Evolutionary conservation across 2,329 filamentous ascomycete genomes (phyloP).

Genomic region (Aspergillus nomiae): DNA sequence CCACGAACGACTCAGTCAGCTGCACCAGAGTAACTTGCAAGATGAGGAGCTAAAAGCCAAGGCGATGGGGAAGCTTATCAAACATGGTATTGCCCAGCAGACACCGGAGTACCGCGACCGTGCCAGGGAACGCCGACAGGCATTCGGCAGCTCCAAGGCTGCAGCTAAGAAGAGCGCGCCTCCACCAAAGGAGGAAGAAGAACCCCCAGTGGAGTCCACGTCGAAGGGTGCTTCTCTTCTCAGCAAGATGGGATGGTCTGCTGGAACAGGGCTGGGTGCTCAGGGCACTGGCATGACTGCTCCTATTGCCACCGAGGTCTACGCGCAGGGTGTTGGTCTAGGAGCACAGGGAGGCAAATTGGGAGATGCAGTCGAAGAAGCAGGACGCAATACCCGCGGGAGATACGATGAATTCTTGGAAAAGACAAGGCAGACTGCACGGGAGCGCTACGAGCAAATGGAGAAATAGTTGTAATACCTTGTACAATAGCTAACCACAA

Average conservation of each 20-base stretch:
- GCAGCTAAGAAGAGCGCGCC: constrained; percentile 23
- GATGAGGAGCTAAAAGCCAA: constrained; percentile 50
- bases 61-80: constrained; percentile 45
- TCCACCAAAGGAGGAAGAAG: constrained; percentile 35
- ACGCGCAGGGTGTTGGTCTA: constrained; percentile 52
- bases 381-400: constrained; percentile 49
- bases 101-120: constrained; percentile 49
- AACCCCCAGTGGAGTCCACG: constrained; percentile 29
- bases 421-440: constrained; percentile 49
- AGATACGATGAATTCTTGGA: constrained; percentile 52
- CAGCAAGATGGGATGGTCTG: constrained; percentile 55
- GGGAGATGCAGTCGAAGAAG: constrained; percentile 52
- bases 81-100: constrained; percentile 42
- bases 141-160: constrained; percentile 41
- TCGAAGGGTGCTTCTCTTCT: constrained; percentile 55
- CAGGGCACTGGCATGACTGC: constrained; percentile 51
- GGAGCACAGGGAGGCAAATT: constrained; percentile 53
- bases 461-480: constrained; percentile 11
- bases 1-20: constrained; percentile 61
- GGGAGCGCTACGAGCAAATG: constrained; percentile 51
- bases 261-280: constrained; percentile 50
- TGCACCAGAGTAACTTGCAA: constrained; percentile 59
- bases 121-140: constrained; percentile 47
- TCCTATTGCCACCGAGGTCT: constrained; percentile 51
- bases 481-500: not conserved